These are phyloP conservation scores for Auricularia auricula-judae DNA, from an alignment of 768 basidiomycete genomes.

Conservation along the genomic window DNA sequence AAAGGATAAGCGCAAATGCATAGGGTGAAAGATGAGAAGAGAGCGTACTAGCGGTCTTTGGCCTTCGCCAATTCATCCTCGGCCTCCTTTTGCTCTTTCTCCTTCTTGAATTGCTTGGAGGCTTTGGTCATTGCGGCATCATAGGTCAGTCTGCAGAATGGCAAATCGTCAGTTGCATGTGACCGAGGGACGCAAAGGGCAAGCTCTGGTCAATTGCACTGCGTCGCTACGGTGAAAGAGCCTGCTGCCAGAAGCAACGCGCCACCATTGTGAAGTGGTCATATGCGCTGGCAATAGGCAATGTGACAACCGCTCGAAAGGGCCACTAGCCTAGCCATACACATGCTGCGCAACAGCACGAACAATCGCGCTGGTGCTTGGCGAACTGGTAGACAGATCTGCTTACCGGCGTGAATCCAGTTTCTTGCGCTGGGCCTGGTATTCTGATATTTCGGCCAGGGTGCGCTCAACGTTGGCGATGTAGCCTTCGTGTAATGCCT, in stretches of 20 bases:
- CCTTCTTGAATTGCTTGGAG: constrained; percentile 67
- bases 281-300: too few relatives aligned
- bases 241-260: too few relatives aligned
- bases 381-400: constrained; percentile 7
- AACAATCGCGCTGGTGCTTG: neutral
- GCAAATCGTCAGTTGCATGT: neutral
- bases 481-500: constrained; percentile 65
- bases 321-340: neutral
- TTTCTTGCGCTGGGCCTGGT: constrained; percentile 71
- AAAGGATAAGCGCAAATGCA: neutral
- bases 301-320: too few relatives aligned
- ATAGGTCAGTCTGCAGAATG: constrained; percentile 46
- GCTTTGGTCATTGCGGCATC: constrained; percentile 65
- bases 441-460: constrained; percentile 71
- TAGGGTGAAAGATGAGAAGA: constrained; percentile 1
- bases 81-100: constrained; percentile 57
- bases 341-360: neutral
- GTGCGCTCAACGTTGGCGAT: constrained; percentile 53
- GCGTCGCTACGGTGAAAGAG: too few relatives aligned
- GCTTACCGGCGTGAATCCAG: constrained; percentile 68
- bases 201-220: neutral
- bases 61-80: constrained; percentile 72
- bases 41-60: constrained; percentile 60
- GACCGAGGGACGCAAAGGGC: neutral
- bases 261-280: too few relatives aligned